Evolutionary conservation across 345 rosid species (phyloP), one percentile per base, ranked within the genome.

Genomic region (Diplotaxis tenuifolia): DNA sequence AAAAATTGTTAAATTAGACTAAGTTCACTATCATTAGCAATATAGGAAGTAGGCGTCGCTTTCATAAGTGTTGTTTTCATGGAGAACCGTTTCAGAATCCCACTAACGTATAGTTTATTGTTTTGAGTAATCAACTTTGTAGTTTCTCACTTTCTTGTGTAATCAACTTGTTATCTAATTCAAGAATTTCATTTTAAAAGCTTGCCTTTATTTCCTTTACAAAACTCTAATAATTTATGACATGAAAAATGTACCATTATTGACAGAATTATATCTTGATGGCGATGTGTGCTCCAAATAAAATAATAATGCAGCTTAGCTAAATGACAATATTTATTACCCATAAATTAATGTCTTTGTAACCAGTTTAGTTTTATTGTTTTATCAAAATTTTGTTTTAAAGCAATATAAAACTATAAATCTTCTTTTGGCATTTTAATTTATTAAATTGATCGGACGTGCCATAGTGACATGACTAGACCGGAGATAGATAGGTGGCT

Each of bases 21-120:
- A 62, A 25, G 21, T 10, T 72, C 27, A 29, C 36, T 49, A 70
- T 34, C 69, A 52, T 1, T 21, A 65, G 50, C 21, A 57, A 32
- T 47, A 29, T 22, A 21, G 15, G 14, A 59, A 74, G 10, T 18
- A 60, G 5, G 23, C 9, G 58, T 62, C 70, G 69, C 58, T 62
- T 25, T 68, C 74, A 28, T 0, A 62, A 54, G 15, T 6, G 65
- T 62, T 45, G 9, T 54, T 75, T 28, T 75, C 70, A 59, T 75
- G 79, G 79, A 75, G 50, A 68, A 62, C 69, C 74, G 15, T 28
- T 52, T 75, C 64, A 11, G 3, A 61, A 10, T 23, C 62, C 79
- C 79, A 69, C 79, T 75, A 49, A 34, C 14, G 32, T 23, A 14
- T 25, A 14, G 11, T 19, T 60, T 34, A 36, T 67, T 50, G 18